Percentiles rank a stretch among this genome's conserved stretches.
phyloP scores from a whole-genome alignment of 352 stramenopile genomes.

The Phytophthora sojae region DNA sequence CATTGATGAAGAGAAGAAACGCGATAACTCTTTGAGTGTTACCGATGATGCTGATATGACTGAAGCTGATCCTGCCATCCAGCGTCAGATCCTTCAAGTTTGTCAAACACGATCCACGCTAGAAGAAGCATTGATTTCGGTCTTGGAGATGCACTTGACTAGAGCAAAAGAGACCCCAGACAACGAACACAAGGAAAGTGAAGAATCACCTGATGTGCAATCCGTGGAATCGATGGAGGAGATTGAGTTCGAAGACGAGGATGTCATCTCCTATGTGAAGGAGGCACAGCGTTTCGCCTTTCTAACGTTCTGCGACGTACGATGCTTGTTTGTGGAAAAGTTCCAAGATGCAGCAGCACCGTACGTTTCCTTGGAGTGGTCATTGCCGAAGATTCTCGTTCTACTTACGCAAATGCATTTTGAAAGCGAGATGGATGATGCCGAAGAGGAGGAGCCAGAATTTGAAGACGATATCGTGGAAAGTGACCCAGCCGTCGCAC shows the following conservation, averaged over 20 bases:
- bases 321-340: slow-evolving; percentile 87
- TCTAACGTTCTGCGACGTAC: slow-evolving; percentile 78
- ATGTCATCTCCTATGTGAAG: slow-evolving; percentile 61
- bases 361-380: slow-evolving; percentile 73
- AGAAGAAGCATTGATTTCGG: slow-evolving; percentile 68
- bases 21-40: slow-evolving; percentile 19
- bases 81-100: slow-evolving; percentile 54
- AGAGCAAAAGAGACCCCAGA: slow-evolving; percentile 35
- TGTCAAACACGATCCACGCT: slow-evolving; percentile 46
- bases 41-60: slow-evolving; percentile 3
- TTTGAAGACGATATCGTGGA: slow-evolving; percentile 38
- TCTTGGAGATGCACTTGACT: slow-evolving; percentile 81
- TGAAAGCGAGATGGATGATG: slow-evolving; percentile 74
- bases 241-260: slow-evolving; percentile 68
- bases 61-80: slow-evolving; percentile 18
- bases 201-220: slow-evolving; percentile 20
- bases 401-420: slow-evolving; percentile 87
- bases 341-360: slow-evolving; percentile 67
- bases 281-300: slow-evolving; percentile 75
- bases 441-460: slow-evolving; percentile 56
- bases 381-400: slow-evolving; percentile 70
- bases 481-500: slow-evolving; percentile 15
- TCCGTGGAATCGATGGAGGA: slow-evolving; percentile 65
- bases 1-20: slow-evolving; percentile 39
- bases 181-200: slow-evolving; percentile 45